Conservation (phyloP, 1,284 basidiomycete genomes). For the Ceratorhiza oryzae-sativae region DNA sequence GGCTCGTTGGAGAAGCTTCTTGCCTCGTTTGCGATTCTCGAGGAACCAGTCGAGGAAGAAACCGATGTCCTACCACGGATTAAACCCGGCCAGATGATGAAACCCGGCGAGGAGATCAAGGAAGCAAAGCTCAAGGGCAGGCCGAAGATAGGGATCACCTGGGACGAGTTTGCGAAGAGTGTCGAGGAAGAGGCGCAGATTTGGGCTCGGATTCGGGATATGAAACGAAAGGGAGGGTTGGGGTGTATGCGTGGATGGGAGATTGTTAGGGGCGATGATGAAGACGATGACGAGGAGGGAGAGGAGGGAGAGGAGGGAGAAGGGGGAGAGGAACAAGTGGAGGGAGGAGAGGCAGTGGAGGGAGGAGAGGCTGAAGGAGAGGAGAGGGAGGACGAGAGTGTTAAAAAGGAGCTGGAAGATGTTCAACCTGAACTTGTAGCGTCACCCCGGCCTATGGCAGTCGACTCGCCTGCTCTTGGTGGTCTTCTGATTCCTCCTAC, state of each 20-base stretch:
- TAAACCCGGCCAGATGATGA: neutral
- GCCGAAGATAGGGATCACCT: slow-evolving; percentile 18
- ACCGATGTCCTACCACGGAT: slow-evolving; percentile 48
- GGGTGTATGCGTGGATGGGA: slow-evolving; percentile 68
- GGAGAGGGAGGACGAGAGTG: neutral
- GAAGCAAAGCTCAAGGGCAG: neutral
- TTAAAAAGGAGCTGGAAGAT: neutral
- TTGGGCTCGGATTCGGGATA: slow-evolving; percentile 32
- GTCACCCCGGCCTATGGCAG: neutral
- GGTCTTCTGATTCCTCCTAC: neutral
- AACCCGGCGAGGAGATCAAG: neutral
- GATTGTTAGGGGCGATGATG: slow-evolving; percentile 82
- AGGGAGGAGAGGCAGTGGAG: slow-evolving; percentile 72
- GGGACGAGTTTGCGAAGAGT: slow-evolving; percentile 33
- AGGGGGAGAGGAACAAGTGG: slow-evolving; percentile 67
- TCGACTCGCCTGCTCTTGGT: neutral
- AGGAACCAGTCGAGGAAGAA: slow-evolving; percentile 37
- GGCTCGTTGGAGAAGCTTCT: slow-evolving; percentile 46
- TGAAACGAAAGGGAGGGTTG: slow-evolving; percentile 9
- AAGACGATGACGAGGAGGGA: slow-evolving; percentile 61
- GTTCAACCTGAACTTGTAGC: neutral
- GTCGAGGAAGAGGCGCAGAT: slow-evolving; percentile 11
- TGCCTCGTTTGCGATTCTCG: slow-evolving; percentile 53
- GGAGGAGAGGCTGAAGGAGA: slow-evolving; percentile 49
- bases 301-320: slow-evolving; percentile 58